These are phyloP conservation scores for Boletellus ananiceps DNA, from an alignment of 768 basidiomycete genomes.

Conservation along the genomic window DNA sequence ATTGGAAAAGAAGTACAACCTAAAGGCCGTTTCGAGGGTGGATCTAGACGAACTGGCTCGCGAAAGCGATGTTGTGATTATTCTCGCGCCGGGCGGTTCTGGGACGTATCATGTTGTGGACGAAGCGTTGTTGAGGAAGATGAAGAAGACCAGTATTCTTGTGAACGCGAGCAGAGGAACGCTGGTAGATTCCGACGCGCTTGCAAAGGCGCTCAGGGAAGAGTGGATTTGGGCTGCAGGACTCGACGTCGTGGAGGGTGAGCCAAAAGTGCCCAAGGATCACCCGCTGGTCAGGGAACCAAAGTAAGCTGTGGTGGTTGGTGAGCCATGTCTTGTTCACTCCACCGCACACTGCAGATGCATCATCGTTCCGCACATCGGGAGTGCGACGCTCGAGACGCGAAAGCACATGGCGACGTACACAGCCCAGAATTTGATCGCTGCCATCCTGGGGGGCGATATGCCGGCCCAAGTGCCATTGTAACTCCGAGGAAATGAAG, in stretches of 20 bases:
- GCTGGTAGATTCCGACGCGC: conserved; percentile 85
- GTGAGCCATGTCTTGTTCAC: neutral
- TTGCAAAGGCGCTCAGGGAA: conserved; percentile 72
- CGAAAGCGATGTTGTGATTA: conserved; percentile 80
- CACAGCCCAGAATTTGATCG: conserved; percentile 58
- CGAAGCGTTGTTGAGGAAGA: conserved; percentile 65
- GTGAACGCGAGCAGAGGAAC: conserved; percentile 86
- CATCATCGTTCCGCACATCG: conserved; percentile 86
- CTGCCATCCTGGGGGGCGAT: conserved; percentile 42
- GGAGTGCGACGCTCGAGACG: conserved; percentile 84
- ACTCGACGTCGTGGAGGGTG: conserved; percentile 90
- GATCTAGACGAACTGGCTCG: conserved; percentile 63
- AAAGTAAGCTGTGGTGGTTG: conserved; percentile 40
- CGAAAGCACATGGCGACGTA: conserved; percentile 76
- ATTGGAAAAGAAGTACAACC: conserved; percentile 32
- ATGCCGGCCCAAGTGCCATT: conserved; percentile 51
- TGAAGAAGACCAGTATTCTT: conserved; percentile 81
- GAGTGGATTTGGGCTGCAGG: conserved; percentile 90
- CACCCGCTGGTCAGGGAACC: conserved; percentile 81
- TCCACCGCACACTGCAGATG: conserved; percentile 43
- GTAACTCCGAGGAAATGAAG: neutral
- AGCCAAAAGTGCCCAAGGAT: conserved; percentile 66
- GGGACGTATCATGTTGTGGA: conserved; percentile 71
- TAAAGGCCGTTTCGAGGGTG: conserved; percentile 49
- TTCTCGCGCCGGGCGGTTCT: conserved; percentile 73